Base-by-base conservation (phyloP, 805 yeast species). In the Saturnispora mendoncae region DNA sequence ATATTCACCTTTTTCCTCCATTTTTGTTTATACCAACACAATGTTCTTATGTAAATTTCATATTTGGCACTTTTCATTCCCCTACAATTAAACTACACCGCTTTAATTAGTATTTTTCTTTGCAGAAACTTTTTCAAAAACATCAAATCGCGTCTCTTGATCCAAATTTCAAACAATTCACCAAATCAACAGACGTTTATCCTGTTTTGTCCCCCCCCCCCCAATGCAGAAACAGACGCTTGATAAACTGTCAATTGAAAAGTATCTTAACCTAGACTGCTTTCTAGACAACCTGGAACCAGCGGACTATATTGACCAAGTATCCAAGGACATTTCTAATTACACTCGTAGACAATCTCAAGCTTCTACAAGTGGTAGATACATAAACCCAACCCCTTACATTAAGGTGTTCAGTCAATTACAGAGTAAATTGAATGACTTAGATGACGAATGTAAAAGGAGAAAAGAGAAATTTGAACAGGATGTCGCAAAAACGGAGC, bases 321-420 rank as follows among this genome's bases (percentile, higher is more conserved):
- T 88, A 49, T 75, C 88, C 46, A 76, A 46, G 13, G 46, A 49
- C 18, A 46, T 49, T 2, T 43, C 43, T 7, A 43, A 37, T 7
- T 9, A 20, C 6, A 21, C 25, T 23, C 29, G 41, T 21, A 38
- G 23, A 39, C 33, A 33, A 27, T 12, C 28, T 31, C 30, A 10
- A 27, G n/a, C 17, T 12, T 19, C 34, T 21, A 43, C 66, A 71
- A 32, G 56, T 72, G 25, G 25, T 23, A 76, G 73, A 33, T 71
- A 70, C 53, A 61, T 86, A 41, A 96, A 92, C 54, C 96, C 97
- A 1, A 86, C 85, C 54, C 97, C 97, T 2, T 92, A 84, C 56
- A 90, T 90, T 36, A 74, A 96, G 50, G 85, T 95, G 0, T 88
- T 92, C 58, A 97, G 90, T 56, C 77, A 88, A 1, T 84, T 92